phyloP scores from a whole-genome alignment of 2,329 filamentous ascomycete genomes.

The Tricladium varicosporioides region DNA sequence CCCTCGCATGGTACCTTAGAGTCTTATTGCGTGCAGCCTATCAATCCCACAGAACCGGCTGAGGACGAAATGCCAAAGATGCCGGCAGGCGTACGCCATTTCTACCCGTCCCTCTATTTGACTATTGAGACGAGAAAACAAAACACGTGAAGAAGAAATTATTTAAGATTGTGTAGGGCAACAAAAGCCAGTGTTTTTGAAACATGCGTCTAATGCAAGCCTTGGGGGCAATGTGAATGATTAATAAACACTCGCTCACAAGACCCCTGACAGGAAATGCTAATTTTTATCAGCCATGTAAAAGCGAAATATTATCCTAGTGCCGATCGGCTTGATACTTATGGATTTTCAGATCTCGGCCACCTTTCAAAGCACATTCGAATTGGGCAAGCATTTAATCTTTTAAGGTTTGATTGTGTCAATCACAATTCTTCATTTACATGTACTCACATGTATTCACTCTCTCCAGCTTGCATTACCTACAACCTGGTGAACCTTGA shows the following conservation, averaged over 20 bases:
- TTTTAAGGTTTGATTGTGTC: neutral
- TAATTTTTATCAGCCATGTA: neutral
- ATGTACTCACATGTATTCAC: neutral
- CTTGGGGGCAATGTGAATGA: neutral
- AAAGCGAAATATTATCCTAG: neutral
- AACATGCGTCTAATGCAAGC: neutral
- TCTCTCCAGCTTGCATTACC: neutral
- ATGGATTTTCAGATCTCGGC: neutral
- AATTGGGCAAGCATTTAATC: neutral
- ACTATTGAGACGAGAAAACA: neutral
- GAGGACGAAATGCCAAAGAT: neutral
- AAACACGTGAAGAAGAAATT: neutral
- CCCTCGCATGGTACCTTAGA: neutral
- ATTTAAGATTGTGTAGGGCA: neutral
- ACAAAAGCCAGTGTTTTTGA: neutral
- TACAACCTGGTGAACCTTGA: neutral
- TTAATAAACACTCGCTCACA: neutral
- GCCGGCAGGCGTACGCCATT: neutral
- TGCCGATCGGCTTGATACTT: neutral
- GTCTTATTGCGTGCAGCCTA: neutral
- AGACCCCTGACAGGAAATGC: neutral
- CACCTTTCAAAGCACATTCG: neutral
- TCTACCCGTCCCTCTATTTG: neutral
- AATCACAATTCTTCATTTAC: neutral
- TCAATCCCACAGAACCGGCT: too few species aligned